These are phyloP conservation scores for Wickerhamiella occidentalis DNA, from an alignment of 805 yeast species.

Conservation along the genomic window DNA sequence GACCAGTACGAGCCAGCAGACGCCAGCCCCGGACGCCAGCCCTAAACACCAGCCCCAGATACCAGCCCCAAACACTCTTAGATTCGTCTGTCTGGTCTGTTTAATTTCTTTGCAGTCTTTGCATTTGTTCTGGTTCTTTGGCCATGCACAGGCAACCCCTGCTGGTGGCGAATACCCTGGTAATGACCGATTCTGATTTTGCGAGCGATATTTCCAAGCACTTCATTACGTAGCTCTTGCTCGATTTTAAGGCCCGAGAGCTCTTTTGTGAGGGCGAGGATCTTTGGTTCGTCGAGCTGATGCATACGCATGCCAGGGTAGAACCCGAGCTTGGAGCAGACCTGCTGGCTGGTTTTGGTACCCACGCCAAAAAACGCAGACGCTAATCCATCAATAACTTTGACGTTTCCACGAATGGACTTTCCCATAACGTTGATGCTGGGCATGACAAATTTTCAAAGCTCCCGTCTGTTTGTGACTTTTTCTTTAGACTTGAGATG, in stretches of 20 bases:
- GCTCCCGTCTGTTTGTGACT: background rate
- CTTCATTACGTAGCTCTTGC: constrained; percentile 50
- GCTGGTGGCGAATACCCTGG: constrained; percentile 79
- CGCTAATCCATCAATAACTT: constrained; percentile 48
- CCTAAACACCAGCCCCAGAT: too few species aligned
- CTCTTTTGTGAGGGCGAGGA: constrained; percentile 78
- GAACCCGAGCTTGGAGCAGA: constrained; percentile 80
- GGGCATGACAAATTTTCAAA: constrained; percentile 22
- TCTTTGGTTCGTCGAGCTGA: constrained; percentile 77
- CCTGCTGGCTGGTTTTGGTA: constrained; percentile 49
- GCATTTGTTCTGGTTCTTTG: constrained; percentile 90
- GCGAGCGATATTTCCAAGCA: constrained; percentile 59
- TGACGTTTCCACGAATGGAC: constrained; percentile 28
- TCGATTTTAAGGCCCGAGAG: constrained; percentile 73
- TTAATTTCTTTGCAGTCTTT: constrained; percentile 74
- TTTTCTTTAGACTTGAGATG: constrained; percentile 39
- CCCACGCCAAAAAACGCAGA: constrained; percentile 83
- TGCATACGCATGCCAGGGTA: constrained; percentile 93
- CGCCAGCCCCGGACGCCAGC: too few species aligned
- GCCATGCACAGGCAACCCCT: constrained; percentile 72
- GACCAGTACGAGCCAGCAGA: too few species aligned
- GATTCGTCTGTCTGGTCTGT: constrained; percentile 45
- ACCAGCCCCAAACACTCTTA: too few species aligned
- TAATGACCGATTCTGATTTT: constrained; percentile 76
- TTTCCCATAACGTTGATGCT: constrained; percentile 28